Evolutionary conservation across 2,329 filamentous ascomycete species (phyloP), one percentile per base, ranked within the genome.

Genomic region (Cladosporium sphaerospermum): DNA sequence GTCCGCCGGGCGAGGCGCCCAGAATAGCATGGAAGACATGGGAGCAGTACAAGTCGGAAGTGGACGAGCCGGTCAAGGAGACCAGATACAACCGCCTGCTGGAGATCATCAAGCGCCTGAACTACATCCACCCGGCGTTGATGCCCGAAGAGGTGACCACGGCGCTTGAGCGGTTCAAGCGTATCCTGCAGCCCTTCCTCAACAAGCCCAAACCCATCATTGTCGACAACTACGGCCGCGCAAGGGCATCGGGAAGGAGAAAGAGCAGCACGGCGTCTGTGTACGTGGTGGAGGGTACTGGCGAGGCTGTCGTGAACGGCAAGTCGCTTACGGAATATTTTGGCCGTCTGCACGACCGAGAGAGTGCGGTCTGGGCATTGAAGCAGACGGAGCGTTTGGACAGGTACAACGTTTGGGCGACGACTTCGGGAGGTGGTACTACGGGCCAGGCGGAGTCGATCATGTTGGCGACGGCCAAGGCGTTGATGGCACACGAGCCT

Each of bases 401-500:
- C 77, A 97, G 96, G 72, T 99, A 99, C 77, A 99, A 99, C 66
- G 83, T 96, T 3, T 99, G 89, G 85, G 91, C 85, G 50, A 73
- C 88, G 46, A 88, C 90, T 3, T 78, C 81, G 55, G 93, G 93
- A 53, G 93, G 93, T 60, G 93, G 93, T 62, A 86, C 88, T 45
- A 99, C 93, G 46, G 93, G 93, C 2, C 95, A 99, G 73, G 92
- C 93, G 7, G 93, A 99, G 73, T 91, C 93, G 33, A 81, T 97
- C 64, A 95, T 92, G 40, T 73, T 99, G 72, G 93, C 89, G 16
- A 80, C 97, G 67, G 87, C 88, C 53, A 93, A 92, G 71, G 92
- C 88, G 18, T 75, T 99, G 69, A 69, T 95, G 69, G 85, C 88
- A 59, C 93, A 99, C 69, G 93, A 99, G 75, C 93, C 95, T 50